phyloP scores from a whole-genome alignment of 2,329 filamentous ascomycete species.

The Colletotrichum sp. region DNA sequence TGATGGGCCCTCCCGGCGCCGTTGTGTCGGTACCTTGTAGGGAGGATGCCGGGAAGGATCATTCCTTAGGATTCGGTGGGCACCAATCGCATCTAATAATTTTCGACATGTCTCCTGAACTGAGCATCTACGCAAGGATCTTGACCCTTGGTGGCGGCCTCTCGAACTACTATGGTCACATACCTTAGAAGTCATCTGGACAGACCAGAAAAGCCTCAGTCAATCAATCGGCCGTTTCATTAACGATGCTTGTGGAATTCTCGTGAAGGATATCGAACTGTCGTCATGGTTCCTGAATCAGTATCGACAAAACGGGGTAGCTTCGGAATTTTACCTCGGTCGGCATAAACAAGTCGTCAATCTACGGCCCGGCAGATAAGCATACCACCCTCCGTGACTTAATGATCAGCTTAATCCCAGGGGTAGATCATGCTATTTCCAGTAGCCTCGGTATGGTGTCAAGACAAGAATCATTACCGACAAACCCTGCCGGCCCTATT shows the following conservation, averaged over 20 bases:
- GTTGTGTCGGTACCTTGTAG: not conserved
- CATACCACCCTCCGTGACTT: not conserved
- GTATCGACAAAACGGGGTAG: not conserved
- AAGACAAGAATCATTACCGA: not conserved
- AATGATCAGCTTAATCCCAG: not conserved
- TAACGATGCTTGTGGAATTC: not conserved
- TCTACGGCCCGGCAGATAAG: not conserved
- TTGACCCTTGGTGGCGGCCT: not conserved
- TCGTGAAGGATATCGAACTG: not conserved
- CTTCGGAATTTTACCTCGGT: not conserved
- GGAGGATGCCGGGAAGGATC: not conserved
- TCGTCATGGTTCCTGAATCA: not conserved
- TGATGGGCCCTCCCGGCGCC: not conserved
- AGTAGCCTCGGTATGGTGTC: not conserved
- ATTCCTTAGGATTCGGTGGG: not conserved
- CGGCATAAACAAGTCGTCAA: not conserved
- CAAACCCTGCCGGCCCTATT: not conserved
- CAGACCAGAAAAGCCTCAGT: not conserved
- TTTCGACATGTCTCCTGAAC: not conserved
- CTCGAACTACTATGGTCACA: not conserved
- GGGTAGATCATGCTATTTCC: not conserved
- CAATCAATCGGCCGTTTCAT: not conserved
- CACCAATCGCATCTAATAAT: slow-evolving; percentile 5
- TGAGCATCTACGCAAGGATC: not conserved
- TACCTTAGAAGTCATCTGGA: not conserved